phyloP scores from a whole-genome alignment of 306 rosid species.

The Fragaria ananassa region DNA sequence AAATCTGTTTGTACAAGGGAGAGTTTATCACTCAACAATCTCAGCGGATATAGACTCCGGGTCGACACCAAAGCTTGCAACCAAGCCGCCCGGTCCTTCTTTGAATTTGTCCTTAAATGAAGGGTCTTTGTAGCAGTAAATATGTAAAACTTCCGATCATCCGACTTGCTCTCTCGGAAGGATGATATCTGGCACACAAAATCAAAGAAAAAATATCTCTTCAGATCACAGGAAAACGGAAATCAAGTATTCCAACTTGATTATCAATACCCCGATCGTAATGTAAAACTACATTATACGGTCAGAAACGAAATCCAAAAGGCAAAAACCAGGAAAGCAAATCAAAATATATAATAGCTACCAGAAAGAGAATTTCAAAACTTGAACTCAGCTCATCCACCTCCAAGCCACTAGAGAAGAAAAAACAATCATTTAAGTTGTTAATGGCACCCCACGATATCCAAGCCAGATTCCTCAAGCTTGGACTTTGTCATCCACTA shows the following conservation, averaged over 20 bases:
- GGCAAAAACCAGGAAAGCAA: not conserved
- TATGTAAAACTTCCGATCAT: constrained; percentile 72
- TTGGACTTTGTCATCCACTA: constrained; percentile 8
- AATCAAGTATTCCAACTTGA: not conserved
- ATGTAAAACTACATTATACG: not conserved
- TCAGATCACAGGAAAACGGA: not conserved
- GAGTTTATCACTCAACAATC: constrained; percentile 42
- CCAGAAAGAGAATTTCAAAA: not conserved
- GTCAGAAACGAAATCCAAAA: not conserved
- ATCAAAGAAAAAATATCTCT: not conserved
- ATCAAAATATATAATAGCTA: not conserved
- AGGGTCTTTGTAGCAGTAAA: constrained; percentile 95
- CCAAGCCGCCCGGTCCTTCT: constrained; percentile 85
- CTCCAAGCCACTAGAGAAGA: not conserved
- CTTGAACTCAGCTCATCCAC: not conserved
- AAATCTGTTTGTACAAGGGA: constrained; percentile 55
- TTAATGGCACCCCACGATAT: constrained; percentile 6
- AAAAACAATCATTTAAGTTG: not conserved
- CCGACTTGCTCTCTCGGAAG: constrained; percentile 92
- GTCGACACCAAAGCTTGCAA: constrained; percentile 79
- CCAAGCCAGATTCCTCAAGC: not conserved
- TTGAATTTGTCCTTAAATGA: constrained; percentile 84
- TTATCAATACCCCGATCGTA: not conserved
- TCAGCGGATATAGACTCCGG: constrained; percentile 56
- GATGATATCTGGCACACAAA: constrained; percentile 59